phyloP scores from a whole-genome alignment of 192 early-diverging fungal species.

The Phycomyces blakesleeanus region DNA sequence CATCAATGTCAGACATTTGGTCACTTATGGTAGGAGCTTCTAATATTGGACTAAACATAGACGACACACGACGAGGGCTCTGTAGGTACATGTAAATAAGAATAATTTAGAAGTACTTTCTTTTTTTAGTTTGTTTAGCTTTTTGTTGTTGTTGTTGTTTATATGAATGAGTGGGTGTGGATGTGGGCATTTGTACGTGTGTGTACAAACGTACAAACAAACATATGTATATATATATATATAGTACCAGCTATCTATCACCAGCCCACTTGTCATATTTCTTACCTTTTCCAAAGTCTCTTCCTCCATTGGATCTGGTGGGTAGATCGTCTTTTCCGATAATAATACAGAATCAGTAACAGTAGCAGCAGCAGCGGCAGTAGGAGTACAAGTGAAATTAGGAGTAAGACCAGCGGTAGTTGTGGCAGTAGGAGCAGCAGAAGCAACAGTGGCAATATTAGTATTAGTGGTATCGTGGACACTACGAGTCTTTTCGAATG shows the following conservation, averaged over 20 bases:
- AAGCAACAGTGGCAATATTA: background rate
- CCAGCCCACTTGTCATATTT: background rate
- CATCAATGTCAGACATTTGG: background rate
- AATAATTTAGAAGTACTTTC: background rate
- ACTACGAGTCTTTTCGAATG: constrained; percentile 19
- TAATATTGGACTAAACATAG: background rate
- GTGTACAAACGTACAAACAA: no score
- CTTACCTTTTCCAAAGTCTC: no score
- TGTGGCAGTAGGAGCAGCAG: no score
- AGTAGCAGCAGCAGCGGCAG: no score
- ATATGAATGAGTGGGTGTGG: no score
- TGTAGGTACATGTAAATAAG: background rate
- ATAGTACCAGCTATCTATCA: no score
- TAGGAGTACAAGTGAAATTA: no score
- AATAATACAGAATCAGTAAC: no score
- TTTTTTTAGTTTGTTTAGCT: background rate
- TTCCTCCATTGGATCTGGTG: background rate
- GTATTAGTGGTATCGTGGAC: background rate
- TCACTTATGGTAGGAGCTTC: background rate
- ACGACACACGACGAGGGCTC: background rate
- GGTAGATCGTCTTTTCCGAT: background rate
- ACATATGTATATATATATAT: background rate
- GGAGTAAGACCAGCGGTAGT: no score
- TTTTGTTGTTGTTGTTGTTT: no score
- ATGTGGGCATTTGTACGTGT: no score